Percentiles rank a stretch among this genome's conserved stretches.
Conservation (phyloP, 164 flowering plant genomes). For the Litsea cubeba region DNA sequence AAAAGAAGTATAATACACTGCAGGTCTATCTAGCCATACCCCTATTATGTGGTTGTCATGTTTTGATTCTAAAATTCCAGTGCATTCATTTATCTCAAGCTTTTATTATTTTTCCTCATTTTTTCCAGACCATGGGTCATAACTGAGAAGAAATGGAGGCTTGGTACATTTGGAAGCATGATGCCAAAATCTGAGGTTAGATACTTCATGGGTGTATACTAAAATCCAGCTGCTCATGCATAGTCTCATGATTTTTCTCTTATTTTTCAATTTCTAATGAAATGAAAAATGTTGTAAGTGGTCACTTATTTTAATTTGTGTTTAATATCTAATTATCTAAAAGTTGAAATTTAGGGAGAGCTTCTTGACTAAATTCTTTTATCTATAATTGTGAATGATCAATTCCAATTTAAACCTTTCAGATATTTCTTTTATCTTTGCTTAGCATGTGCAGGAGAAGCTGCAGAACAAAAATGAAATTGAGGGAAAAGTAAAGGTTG, state of each 20-base stretch:
- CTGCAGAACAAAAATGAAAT: neutral
- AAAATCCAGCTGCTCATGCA: neutral
- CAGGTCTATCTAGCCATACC: too few species aligned
- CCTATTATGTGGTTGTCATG: neutral
- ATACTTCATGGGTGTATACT: neutral
- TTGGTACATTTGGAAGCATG: conserved; percentile 10
- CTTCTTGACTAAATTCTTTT: neutral
- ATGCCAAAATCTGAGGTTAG: conserved; percentile 21
- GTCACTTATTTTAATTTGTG: too few species aligned
- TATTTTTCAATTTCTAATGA: too few species aligned
- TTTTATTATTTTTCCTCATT: neutral
- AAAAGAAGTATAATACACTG: too few species aligned
- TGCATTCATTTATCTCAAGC: too few species aligned
- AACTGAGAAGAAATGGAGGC: conserved; percentile 13
- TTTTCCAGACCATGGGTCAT: conserved; percentile 47
- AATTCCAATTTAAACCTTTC: too few species aligned
- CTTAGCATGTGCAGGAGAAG: conserved; percentile 7
- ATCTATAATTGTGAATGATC: too few species aligned
- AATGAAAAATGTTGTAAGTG: too few species aligned
- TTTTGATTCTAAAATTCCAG: neutral
- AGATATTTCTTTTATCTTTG: too few species aligned
- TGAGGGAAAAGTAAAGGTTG: conserved; percentile 23
- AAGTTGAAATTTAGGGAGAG: too few species aligned
- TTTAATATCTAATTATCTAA: too few species aligned
- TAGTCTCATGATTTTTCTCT: too few species aligned